Evolutionary conservation across 345 rosid genomes (phyloP), one percentile per base, ranked within the genome.

Genomic region (Streptanthus diversifolius): DNA sequence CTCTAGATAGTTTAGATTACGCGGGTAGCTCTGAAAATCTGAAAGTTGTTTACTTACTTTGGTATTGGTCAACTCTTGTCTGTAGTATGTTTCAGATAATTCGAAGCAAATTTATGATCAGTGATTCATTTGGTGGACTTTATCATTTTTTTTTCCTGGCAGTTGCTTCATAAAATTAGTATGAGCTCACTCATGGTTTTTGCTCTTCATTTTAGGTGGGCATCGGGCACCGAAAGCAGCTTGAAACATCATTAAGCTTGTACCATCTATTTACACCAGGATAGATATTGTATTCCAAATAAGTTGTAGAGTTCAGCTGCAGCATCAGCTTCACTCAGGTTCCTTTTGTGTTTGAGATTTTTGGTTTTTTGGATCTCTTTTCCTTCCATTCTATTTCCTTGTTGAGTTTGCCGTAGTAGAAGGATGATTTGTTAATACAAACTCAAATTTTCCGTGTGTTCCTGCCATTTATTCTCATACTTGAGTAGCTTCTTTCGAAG

Each of bases 191-290:
- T 21, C 60, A 53, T 76, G 27, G 13, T n/a, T 51, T 25, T 22
- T 32, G 47, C 18, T 13, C 36, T 3, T 66, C 15, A 2, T 58
- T 39, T 51, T 71, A 83, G 89, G 78, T 59, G 90, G 86, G 41
- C 57, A 75, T 57, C 83, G 69, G 32, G 80, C 84, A 11, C 75
- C 85, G 63, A 79, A 70, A 32, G 83, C 77, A 40, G 81, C 82
- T 67, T 87, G 86, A 90, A 72, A 75, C 61, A 73, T 76, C 73
- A 57, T 57, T 48, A 15, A 40, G 71, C 53, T 27, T 39, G 65
- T 59, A 53, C 61, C 58, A 68, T 78, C 74, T 74, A 67, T 66
- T 21, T 70, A 52, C 19, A 11, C 15, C 44, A 45, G 71, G 68
- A 75, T 76, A 52, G 54, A 70, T 71, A 75, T 39, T 33, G 36